Percentiles rank a stretch among this genome's conserved stretches.
Evolutionary conservation across 2,329 filamentous ascomycete genomes (phyloP).

Genomic region (Zymoseptoria passerinii): DNA sequence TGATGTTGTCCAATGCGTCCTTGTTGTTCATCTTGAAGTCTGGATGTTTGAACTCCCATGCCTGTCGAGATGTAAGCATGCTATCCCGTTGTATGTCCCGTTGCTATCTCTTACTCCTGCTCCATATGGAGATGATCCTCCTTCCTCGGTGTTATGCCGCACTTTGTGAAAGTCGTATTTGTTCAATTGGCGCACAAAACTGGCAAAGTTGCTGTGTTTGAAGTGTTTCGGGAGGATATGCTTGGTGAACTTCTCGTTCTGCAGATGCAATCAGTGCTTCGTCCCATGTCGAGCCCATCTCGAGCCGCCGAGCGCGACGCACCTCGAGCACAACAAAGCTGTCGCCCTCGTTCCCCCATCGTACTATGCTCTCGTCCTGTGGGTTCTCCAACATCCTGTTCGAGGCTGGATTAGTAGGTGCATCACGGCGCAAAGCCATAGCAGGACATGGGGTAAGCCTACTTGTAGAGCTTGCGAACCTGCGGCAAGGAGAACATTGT

Average conservation of each 20-base stretch:
- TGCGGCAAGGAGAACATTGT: slow-evolving; percentile 32
- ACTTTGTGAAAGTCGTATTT: slow-evolving; percentile 85
- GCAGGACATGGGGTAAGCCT: slow-evolving; percentile 33
- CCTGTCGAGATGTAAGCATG: slow-evolving; percentile 43
- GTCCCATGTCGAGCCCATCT: neutral
- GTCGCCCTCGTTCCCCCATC: slow-evolving; percentile 91
- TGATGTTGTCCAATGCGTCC: slow-evolving; percentile 91
- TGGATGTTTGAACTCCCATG: slow-evolving; percentile 95
- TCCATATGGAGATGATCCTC: slow-evolving; percentile 71
- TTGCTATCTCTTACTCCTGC: slow-evolving; percentile 51
- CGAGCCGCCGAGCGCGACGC: slow-evolving; percentile 21
- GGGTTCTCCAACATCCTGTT: slow-evolving; percentile 91
- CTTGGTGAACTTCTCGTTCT: slow-evolving; percentile 99
- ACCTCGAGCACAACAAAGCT: slow-evolving; percentile 98
- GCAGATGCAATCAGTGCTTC: slow-evolving; percentile 4
- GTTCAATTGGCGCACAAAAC: slow-evolving; percentile 62
- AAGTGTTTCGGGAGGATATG: slow-evolving; percentile 96
- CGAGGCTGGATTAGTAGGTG: slow-evolving; percentile 1
- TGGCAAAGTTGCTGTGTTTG: slow-evolving; percentile 83
- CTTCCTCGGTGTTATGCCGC: slow-evolving; percentile 80
- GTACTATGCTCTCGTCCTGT: slow-evolving; percentile 81
- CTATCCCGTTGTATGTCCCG: neutral
- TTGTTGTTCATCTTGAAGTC: slow-evolving; percentile 95
- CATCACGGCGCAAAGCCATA: neutral
- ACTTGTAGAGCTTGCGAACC: slow-evolving; percentile 99